phyloP scores from a whole-genome alignment of 805 yeast genomes.

The Candida quercuum region DNA sequence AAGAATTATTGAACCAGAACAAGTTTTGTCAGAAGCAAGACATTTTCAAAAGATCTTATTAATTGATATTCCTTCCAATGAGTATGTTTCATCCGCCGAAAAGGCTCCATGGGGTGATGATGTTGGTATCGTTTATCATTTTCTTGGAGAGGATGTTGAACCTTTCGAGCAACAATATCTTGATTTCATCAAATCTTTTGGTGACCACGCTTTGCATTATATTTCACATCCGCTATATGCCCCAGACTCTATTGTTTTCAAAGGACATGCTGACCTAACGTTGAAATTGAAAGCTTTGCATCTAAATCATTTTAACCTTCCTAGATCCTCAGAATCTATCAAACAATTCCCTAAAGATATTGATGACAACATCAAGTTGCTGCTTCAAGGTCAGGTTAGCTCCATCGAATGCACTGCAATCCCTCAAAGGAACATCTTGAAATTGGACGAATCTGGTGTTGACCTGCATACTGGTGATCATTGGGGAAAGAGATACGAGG shows the following conservation, averaged over 20 bases:
- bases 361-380: conserved; percentile 10
- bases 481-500: conserved; percentile 24
- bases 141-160: conserved; percentile 61
- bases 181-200: conserved; percentile 50
- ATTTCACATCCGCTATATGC: conserved; percentile 68
- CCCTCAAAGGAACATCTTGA: conserved; percentile 9
- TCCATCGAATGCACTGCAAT: conserved; percentile 16
- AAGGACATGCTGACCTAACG: conserved; percentile 45
- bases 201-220: conserved; percentile 47
- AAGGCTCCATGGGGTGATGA: conserved; percentile 28
- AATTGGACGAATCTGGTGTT: conserved; percentile 9
- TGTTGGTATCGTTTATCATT: conserved; percentile 62
- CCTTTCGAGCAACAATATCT: conserved; percentile 38
- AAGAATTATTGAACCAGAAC: conserved; percentile 51
- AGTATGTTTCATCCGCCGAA: conserved; percentile 35
- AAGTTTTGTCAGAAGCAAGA: conserved; percentile 65
- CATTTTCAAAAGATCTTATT: conserved; percentile 56
- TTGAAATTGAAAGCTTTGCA: conserved; percentile 55
- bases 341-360: conserved; percentile 24
- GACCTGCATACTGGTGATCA: conserved; percentile 8
- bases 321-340: conserved; percentile 26
- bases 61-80: conserved; percentile 62
- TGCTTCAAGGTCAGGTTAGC: conserved; percentile 18
- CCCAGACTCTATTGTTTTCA: conserved; percentile 56
- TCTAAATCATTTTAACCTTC: conserved; percentile 34